These are phyloP conservation scores for Leishmania aethiopica DNA, from an alignment of 208 protist species.

Conservation along the genomic window DNA sequence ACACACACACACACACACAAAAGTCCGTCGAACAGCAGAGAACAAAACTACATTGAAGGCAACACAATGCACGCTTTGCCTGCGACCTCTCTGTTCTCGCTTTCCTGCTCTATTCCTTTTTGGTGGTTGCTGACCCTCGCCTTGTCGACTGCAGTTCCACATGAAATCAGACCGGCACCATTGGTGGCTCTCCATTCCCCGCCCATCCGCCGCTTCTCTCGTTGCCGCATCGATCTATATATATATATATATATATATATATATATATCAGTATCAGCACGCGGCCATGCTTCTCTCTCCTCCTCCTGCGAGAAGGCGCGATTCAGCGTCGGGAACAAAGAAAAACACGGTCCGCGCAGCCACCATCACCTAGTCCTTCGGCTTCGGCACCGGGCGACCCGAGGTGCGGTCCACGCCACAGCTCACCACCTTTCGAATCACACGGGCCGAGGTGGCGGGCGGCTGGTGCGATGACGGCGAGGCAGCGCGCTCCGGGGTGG, in stretches of 20 bases:
- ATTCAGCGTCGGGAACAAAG: not conserved
- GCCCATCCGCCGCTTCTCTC: not conserved
- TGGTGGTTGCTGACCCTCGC: not conserved
- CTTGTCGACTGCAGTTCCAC: not conserved
- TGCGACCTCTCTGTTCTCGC: too few relatives aligned
- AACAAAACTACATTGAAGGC: not conserved
- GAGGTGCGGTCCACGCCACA: slow-evolving; percentile 53
- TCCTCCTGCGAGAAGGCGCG: not conserved
- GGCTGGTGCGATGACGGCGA: slow-evolving; percentile 1
- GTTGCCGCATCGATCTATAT: not conserved
- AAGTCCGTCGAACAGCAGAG: not conserved
- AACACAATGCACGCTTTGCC: not conserved
- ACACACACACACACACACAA: not conserved
- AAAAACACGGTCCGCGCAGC: not conserved
- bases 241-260: not conserved
- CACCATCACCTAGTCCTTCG: not conserved
- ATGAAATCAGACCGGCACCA: not conserved
- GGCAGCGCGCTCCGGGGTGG: slow-evolving; percentile 11
- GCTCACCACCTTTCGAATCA: slow-evolving; percentile 47
- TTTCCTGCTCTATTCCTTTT: not conserved
- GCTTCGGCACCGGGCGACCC: slow-evolving; percentile 43
- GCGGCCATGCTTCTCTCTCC: not conserved
- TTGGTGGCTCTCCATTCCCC: not conserved
- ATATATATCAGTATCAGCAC: not conserved
- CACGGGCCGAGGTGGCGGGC: slow-evolving; percentile 11